phyloP scores from a whole-genome alignment of 257 asterid species.

The Salvia rosmarinus region DNA sequence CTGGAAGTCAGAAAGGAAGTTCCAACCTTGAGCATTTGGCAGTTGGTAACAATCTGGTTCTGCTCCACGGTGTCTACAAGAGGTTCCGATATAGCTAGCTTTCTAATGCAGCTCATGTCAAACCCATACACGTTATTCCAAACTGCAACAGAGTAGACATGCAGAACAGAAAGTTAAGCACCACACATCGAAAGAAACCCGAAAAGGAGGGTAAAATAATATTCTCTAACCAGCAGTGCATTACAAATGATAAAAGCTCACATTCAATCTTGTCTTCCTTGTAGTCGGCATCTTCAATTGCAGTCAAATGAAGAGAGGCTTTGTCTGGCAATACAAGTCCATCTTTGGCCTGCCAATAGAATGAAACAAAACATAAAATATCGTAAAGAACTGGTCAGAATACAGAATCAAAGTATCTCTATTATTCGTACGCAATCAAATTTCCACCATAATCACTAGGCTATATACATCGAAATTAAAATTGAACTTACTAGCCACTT shows the following conservation, averaged over 20 bases:
- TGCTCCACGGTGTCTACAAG: conserved; percentile 93
- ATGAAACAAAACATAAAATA: conserved; percentile 25
- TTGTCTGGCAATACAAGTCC: conserved; percentile 90
- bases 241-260: conserved; percentile 42
- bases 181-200: not conserved
- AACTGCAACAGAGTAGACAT: conserved; percentile 50
- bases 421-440: conserved; percentile 9
- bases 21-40: conserved; percentile 83
- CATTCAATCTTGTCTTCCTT: conserved; percentile 97
- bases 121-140: conserved; percentile 93
- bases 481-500: conserved; percentile 81
- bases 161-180: conserved; percentile 16
- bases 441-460: not conserved
- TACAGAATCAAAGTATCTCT: not conserved
- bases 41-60: conserved; percentile 88
- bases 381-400: not conserved
- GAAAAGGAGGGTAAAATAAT: not conserved
- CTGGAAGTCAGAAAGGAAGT: conserved; percentile 12
- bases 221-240: conserved; percentile 27
- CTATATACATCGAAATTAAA: not conserved
- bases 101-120: conserved; percentile 97
- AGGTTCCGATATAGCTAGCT: conserved; percentile 86
- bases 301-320: conserved; percentile 86
- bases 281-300: conserved; percentile 98
- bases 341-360: conserved; percentile 54